phyloP scores from a whole-genome alignment of 257 asterid species.

The Solanum peruvianum region DNA sequence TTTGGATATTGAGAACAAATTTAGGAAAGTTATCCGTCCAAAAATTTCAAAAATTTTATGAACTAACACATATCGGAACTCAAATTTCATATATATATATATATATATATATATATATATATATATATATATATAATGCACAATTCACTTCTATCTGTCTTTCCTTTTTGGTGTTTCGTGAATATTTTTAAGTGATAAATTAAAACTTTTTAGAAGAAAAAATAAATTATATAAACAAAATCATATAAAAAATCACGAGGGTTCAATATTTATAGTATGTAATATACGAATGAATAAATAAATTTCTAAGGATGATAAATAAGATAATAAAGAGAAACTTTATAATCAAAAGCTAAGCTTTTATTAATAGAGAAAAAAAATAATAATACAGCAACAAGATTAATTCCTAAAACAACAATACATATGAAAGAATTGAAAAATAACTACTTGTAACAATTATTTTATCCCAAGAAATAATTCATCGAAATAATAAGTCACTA shows the following conservation, averaged over 20 bases:
- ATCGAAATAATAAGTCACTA: background rate
- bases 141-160: too few relatives aligned
- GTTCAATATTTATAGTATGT: background rate
- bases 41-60: too few relatives aligned
- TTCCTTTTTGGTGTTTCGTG: too few relatives aligned
- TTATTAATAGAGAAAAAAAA: background rate
- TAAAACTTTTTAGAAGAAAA: too few relatives aligned
- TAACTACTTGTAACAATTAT: background rate
- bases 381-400: background rate
- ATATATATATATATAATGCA: too few relatives aligned
- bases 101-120: too few relatives aligned
- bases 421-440: background rate
- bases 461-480: background rate
- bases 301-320: background rate
- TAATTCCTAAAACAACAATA: too few relatives aligned
- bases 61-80: background rate
- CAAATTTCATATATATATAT: too few relatives aligned
- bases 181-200: fast-evolving
- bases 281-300: too few relatives aligned
- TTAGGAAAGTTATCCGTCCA: background rate
- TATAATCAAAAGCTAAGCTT: background rate
- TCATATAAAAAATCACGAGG: too few relatives aligned
- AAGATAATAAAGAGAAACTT: background rate
- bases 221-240: too few relatives aligned
- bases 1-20: too few relatives aligned